Conservation (phyloP, 2,329 filamentous ascomycete species). For the Epichloe baconii region DNA sequence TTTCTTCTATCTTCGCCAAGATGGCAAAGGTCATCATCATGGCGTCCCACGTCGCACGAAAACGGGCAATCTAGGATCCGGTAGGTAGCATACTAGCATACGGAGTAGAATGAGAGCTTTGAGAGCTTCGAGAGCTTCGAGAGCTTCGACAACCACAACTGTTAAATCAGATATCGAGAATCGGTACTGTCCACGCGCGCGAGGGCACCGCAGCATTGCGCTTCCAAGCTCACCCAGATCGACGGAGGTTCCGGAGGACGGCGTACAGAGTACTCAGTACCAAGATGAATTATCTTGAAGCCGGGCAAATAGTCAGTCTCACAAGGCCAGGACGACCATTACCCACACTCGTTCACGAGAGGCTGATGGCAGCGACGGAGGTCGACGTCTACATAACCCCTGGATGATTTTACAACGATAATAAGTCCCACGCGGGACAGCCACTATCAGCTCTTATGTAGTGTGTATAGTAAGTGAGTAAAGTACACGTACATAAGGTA, state of each 20-base stretch:
- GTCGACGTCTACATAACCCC: not conserved
- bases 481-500: too few relatives aligned
- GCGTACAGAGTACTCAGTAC: not conserved
- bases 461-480: too few relatives aligned
- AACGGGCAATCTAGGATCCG: not conserved
- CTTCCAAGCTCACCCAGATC: not conserved
- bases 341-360: not conserved
- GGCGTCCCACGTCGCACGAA: not conserved
- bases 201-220: not conserved
- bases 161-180: not conserved
- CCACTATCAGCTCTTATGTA: too few relatives aligned
- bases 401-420: too few relatives aligned
- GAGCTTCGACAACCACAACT: not conserved
- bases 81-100: not conserved
- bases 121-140: not conserved
- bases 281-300: not conserved
- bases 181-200: not conserved
- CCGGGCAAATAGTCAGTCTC: not conserved
- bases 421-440: too few relatives aligned
- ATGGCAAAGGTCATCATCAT: not conserved
- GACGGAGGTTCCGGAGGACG: not conserved
- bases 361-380: not conserved
- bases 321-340: not conserved
- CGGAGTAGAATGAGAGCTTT: too few relatives aligned
- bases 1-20: not conserved